These are phyloP conservation scores for Kluyveromyces marxianus DNA, from an alignment of 1,139 yeast species.

Conservation along the genomic window DNA sequence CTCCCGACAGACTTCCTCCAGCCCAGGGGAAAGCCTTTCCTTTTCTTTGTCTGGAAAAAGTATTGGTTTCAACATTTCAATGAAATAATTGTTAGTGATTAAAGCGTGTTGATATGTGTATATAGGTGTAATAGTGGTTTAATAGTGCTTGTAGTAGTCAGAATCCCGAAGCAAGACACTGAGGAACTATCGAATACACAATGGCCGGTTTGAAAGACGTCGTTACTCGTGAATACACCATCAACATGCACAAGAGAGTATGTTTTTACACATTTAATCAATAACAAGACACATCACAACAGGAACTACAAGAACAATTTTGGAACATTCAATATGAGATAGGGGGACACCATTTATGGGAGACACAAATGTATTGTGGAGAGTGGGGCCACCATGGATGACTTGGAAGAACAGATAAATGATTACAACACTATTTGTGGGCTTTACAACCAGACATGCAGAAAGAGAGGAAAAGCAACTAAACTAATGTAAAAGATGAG, in stretches of 20 bases:
- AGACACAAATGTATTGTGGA: too few species aligned
- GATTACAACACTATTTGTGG: too few species aligned
- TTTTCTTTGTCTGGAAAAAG: background rate
- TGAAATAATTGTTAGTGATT: background rate
- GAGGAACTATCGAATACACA: conserved; percentile 30
- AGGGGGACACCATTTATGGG: too few species aligned
- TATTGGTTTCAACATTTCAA: background rate
- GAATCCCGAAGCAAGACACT: background rate
- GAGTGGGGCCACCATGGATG: too few species aligned
- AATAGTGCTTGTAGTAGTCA: background rate
- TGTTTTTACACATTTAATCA: conserved; percentile 33
- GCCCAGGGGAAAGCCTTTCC: too few species aligned
- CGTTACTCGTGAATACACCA: conserved; percentile 99
- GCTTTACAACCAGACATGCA: too few species aligned
- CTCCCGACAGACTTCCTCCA: background rate
- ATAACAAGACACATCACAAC: background rate
- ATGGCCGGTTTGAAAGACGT: conserved; percentile 97
- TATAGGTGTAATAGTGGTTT: background rate
- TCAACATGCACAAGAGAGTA: conserved; percentile 99
- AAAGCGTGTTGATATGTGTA: background rate
- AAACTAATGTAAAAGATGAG: background rate
- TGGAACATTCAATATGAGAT: too few species aligned
- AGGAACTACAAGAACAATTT: background rate
- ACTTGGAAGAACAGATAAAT: too few species aligned
- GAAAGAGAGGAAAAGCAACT: background rate